Evolutionary conservation across 768 basidiomycete genomes (phyloP).

Genomic region (Podaxis sp.): DNA sequence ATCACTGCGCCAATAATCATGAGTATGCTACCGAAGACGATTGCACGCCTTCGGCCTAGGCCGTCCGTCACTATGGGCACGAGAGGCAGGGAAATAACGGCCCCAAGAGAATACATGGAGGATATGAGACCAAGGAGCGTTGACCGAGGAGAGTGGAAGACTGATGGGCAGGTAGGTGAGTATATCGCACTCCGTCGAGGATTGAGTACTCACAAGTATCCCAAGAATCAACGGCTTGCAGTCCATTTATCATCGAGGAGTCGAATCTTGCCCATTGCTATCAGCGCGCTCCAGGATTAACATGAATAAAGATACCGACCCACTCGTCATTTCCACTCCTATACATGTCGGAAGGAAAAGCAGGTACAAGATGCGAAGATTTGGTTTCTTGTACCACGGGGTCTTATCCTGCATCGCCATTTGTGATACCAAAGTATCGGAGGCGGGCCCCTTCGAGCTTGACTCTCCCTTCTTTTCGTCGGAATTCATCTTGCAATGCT

Average conservation of each 20-base stretch:
- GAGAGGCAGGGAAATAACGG: conserved; percentile 51
- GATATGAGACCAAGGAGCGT: conserved; percentile 56
- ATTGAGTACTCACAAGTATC: conserved; percentile 41
- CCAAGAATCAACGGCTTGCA: conserved; percentile 61
- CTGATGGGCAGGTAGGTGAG: conserved; percentile 27
- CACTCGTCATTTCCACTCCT: conserved; percentile 63
- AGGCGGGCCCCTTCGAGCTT: background rate
- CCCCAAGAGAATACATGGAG: conserved; percentile 61
- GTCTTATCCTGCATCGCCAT: conserved; percentile 49
- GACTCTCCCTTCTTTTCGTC: conserved; percentile 12
- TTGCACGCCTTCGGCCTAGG: conserved; percentile 51
- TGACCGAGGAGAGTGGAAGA: conserved; percentile 55
- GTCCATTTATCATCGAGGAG: conserved; percentile 61
- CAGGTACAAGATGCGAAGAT: conserved; percentile 54
- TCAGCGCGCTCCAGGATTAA: background rate
- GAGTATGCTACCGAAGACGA: conserved; percentile 49
- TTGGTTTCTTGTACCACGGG: conserved; percentile 65
- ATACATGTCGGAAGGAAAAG: conserved; percentile 60
- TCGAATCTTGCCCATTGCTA: conserved; percentile 42
- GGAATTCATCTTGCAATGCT: conserved; percentile 2
- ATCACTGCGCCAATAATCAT: conserved; percentile 49
- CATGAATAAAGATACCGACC: conserved; percentile 31
- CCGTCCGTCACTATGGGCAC: conserved; percentile 51
- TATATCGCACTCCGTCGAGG: background rate
- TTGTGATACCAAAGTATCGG: conserved; percentile 36